Conservation (phyloP, 1,139 yeast species). For the Candida dubliniensis region DNA sequence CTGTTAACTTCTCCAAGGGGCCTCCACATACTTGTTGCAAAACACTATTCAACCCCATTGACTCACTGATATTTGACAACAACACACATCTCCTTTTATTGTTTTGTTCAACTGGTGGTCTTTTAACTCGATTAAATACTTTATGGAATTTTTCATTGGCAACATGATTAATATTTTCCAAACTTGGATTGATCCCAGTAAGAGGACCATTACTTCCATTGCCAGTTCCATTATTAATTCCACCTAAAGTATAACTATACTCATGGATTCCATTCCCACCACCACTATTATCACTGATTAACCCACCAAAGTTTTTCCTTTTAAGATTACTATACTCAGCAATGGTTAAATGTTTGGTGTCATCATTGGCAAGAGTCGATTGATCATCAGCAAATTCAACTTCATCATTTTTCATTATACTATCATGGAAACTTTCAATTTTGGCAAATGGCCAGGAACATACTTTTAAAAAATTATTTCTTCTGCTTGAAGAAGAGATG, state of each 20-base stretch:
- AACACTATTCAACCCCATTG: conserved; percentile 49
- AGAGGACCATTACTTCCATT: conserved; percentile 8
- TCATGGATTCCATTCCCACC: not conserved
- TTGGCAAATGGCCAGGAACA: conserved; percentile 16
- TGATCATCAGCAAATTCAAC: conserved; percentile 2
- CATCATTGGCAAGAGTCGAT: conserved; percentile 5
- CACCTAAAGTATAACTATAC: too few relatives aligned
- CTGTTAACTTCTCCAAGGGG: conserved; percentile 57
- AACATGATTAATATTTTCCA: conserved; percentile 16
- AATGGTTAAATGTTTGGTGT: not conserved
- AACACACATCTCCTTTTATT: conserved; percentile 16
- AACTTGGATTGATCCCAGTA: conserved; percentile 15
- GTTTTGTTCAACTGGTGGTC: conserved; percentile 2
- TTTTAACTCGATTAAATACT: conserved; percentile 8
- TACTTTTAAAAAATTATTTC: conserved; percentile 15
- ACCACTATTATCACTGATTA: not conserved
- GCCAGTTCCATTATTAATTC: not conserved
- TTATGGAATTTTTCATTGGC: conserved; percentile 10
- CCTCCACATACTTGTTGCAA: conserved; percentile 71
- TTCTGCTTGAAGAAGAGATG: conserved; percentile 4
- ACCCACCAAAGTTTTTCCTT: too few relatives aligned
- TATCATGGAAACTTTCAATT: conserved; percentile 11
- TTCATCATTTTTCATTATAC: not conserved
- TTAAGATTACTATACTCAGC: too few relatives aligned
- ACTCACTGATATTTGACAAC: conserved; percentile 18